Evolutionary conservation across 1,284 basidiomycete species (phyloP).

Genomic region (Exobasidium rhododendri): DNA sequence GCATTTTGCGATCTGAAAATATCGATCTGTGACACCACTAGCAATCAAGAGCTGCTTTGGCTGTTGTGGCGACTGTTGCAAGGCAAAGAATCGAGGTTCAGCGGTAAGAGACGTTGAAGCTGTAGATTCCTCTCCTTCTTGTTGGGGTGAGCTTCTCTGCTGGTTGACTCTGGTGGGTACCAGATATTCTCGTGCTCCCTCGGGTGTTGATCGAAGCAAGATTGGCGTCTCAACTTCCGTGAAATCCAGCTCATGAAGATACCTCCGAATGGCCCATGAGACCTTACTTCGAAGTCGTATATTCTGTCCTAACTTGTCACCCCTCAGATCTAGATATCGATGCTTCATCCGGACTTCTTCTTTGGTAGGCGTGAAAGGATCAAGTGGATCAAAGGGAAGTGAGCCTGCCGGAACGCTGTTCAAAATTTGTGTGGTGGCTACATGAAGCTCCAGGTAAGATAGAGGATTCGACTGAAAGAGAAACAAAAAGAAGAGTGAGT

Average conservation of each 20-base stretch:
- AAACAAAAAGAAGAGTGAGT: too few species aligned
- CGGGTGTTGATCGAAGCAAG: slow-evolving; percentile 85
- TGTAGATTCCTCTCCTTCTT: slow-evolving; percentile 6
- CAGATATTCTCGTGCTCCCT: slow-evolving; percentile 89
- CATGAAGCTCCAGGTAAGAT: slow-evolving; percentile 15
- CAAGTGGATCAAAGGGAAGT: slow-evolving; percentile 58
- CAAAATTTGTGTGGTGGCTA: slow-evolving; percentile 7
- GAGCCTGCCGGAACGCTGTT: slow-evolving; percentile 23
- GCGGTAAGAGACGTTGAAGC: slow-evolving; percentile 4
- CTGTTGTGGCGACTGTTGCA: slow-evolving; percentile 92
- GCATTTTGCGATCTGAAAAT: slow-evolving; percentile 88
- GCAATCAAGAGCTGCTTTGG: slow-evolving; percentile 89
- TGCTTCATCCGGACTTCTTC: slow-evolving; percentile 79
- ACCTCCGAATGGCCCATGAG: slow-evolving; percentile 70
- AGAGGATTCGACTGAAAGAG: slow-evolving; percentile 42
- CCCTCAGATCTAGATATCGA: slow-evolving; percentile 82
- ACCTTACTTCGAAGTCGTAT: slow-evolving; percentile 75
- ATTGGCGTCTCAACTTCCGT: slow-evolving; percentile 89
- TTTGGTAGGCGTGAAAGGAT: slow-evolving; percentile 70
- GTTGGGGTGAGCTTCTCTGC: background rate
- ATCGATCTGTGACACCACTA: slow-evolving; percentile 82
- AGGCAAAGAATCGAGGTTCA: slow-evolving; percentile 74
- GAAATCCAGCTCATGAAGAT: slow-evolving; percentile 74
- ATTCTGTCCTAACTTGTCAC: slow-evolving; percentile 70
- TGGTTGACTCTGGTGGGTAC: slow-evolving; percentile 73